Percentiles rank a stretch among this genome's conserved stretches.
Conservation (phyloP, 2,329 filamentous ascomycete genomes). For the Cladosporium sp. region DNA sequence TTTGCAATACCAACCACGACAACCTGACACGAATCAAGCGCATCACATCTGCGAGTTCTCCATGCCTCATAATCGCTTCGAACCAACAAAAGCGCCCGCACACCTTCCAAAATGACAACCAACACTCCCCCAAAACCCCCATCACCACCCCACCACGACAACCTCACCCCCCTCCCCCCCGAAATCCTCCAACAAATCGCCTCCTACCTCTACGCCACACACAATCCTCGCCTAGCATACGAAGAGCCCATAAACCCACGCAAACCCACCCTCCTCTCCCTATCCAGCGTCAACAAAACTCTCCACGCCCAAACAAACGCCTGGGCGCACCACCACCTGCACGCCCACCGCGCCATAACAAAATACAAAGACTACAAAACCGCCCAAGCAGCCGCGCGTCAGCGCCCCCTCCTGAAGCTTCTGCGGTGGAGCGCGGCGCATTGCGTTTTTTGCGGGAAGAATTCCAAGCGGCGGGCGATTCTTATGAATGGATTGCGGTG, state of each 20-base stretch:
- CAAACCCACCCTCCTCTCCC: constrained; percentile 16
- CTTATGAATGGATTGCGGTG: constrained; percentile 27
- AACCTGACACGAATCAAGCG: no score
- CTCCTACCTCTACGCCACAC: constrained; percentile 24
- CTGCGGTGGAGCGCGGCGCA: constrained; percentile 22
- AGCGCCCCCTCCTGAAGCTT: constrained; percentile 14
- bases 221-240: constrained; percentile 18
- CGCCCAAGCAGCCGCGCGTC: constrained; percentile 8
- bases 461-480: constrained; percentile 21
- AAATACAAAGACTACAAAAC: constrained; percentile 16
- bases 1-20: no score
- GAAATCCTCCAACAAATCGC: constrained; percentile 28
- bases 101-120: no score
- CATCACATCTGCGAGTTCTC: no score
- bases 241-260: background rate
- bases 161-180: constrained; percentile 22
- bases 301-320: constrained; percentile 23
- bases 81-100: no score
- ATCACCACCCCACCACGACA: constrained; percentile 17
- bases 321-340: constrained; percentile 26
- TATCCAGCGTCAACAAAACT: constrained; percentile 21
- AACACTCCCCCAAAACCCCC: background rate
- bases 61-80: no score
- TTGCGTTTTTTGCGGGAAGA: constrained; percentile 31
- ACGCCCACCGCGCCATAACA: constrained; percentile 23